Base-by-base conservation (phyloP, 1,284 basidiomycete species). In the Hymenochaete sp. region DNA sequence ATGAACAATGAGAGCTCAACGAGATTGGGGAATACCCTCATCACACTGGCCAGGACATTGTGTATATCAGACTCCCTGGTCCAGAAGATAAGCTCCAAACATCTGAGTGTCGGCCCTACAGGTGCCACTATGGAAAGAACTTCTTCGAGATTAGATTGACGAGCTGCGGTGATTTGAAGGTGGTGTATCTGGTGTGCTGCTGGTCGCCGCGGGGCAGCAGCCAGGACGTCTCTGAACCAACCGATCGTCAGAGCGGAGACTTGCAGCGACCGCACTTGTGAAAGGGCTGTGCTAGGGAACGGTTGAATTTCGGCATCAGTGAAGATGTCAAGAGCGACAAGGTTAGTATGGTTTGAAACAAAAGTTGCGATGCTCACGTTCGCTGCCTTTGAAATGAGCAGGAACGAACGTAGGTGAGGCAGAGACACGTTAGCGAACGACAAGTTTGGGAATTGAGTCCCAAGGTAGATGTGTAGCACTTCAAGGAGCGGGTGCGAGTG, bases 31-130 rank as follows among this genome's bases (percentile, higher is more conserved):
- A 48, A 48, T 19, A 29, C 31, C 2, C 11, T 22, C 14, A 24
- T 44, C 16, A 44, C 38, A 13, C 44, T 18, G 32, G 18, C 27
- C 10, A 48, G 37, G 18, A 44, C 36, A 13, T 16, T 19, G 10
- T 39, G 25, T 4, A 38, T 26, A 3, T 26, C 27, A 3, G 39
- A 41, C n/a, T 48, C 42, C 5, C 47, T 31, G 25, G 29, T 44
- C 45, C 47, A 48, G 26, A 44, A 48, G 5, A 48, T 44, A 22
- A 48, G 28, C 18, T 48, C 47, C 4, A 48, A 31, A 19, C 47
- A 48, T 2, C 47, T 41, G 8, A 48, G 35, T 3, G 9, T n/a
- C 9, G 29, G 6, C 18, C 47, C 35, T 25, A 48, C 29, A 2
- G 47, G 47, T 1, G 41, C 37, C 3, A 42, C 13, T 3, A 28